Conservation (phyloP, 441 rosid genomes). For the Croton laevigatus region DNA sequence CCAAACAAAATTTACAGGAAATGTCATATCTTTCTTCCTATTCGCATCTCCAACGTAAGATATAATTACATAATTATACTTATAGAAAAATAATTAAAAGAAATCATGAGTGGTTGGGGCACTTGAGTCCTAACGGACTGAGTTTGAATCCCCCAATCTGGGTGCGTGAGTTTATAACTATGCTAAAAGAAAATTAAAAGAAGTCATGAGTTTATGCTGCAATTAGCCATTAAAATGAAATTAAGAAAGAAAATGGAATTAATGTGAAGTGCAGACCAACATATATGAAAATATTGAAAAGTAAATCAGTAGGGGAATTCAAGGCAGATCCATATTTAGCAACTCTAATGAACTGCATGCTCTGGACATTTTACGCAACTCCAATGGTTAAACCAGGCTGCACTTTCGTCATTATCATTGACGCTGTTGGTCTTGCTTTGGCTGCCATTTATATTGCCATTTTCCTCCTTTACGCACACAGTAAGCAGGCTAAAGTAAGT, state of each 20-base stretch:
- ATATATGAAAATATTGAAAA: not conserved
- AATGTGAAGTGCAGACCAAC: not conserved
- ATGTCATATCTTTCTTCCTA: not conserved
- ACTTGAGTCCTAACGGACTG: no score
- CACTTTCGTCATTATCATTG: not conserved
- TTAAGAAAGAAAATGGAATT: not conserved
- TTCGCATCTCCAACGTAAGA: not conserved
- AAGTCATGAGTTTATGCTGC: no score
- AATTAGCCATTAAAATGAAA: not conserved
- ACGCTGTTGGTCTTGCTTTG: not conserved
- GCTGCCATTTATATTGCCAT: not conserved
- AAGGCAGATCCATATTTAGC: conserved; percentile 7
- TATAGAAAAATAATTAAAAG: no score
- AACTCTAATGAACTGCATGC: conserved; percentile 4
- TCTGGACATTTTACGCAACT: not conserved
- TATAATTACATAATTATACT: no score
- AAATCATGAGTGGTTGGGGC: no score
- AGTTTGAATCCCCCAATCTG: no score
- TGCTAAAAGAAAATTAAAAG: no score
- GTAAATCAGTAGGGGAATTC: conserved; percentile 8
- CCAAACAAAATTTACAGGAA: no score
- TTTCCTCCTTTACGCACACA: conserved; percentile 1
- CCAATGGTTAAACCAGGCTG: conserved; percentile 3
- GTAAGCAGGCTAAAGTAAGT: not conserved
- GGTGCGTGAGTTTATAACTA: no score